Evolutionary conservation across 192 early-diverging fungal genomes (phyloP), one percentile per base, ranked within the genome.

Genomic region (Diversispora epigaea): DNA sequence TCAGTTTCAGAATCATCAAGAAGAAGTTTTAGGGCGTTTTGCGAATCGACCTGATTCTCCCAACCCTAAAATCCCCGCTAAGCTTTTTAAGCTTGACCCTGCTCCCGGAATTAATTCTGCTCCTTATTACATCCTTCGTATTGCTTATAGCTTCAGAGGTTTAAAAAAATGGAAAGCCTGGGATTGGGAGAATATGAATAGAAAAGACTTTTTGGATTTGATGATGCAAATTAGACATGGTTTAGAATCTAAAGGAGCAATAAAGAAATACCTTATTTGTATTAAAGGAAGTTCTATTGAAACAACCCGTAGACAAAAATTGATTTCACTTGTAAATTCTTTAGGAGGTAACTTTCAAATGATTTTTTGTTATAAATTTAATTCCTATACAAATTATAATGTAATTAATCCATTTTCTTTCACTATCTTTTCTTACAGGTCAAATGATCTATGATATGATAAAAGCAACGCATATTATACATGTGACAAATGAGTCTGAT

Each of bases 1-100:
- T 41, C 75, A 78, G 19, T 54, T 88, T 60, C 84, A 85, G 46
- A 81, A 86, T 57, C 85, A 86, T 64, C 87, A 88, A 76, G 80
- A 88, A 62, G 81, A 85, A 14, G 74, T 63, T 62, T 74, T 88
- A 10, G 87, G 85, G 4, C 46, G 78, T 41, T 66, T 62, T 62
- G 73, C 32, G 39, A 12, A 70, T 14, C 70, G 57, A 21, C 46
- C 47, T 5, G 22, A 44, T 5, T 21, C 62, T 11, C 62, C 65
- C 17, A 68, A 68, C 6, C 76, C 82, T 1, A 80, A 82, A 44
- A 81, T 88, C 32, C 87, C 87, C 15, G 75, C 80, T 7, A 84
- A 83, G 60, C 17, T 86, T 9, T 85, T 88, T 62, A 82, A 80
- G 62, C 61, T 79, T 12, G 68, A 80, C 49, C 73, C 54, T 14